phyloP scores from a whole-genome alignment of 805 yeast species.

The Candida nemodendra region DNA sequence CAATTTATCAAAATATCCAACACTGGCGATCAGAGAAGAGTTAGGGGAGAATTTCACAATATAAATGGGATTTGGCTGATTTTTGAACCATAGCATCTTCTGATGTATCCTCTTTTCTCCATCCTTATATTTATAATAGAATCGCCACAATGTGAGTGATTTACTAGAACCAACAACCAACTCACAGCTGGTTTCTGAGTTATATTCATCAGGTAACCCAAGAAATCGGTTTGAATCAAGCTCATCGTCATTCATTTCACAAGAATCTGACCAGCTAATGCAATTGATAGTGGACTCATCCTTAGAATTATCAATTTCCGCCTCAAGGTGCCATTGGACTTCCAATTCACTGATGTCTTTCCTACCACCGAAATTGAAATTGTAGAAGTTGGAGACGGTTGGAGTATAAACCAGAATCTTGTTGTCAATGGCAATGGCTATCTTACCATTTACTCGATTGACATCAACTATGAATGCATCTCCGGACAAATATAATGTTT shows the following conservation, averaged over 20 bases:
- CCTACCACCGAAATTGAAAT: constrained; percentile 34
- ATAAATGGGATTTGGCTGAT: constrained; percentile 62
- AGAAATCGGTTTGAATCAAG: constrained; percentile 26
- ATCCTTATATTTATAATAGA: constrained; percentile 30
- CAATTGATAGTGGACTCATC: constrained; percentile 30
- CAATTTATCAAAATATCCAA: constrained; percentile 59
- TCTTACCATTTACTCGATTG: constrained; percentile 56
- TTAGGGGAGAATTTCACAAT: constrained; percentile 62
- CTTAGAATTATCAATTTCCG: constrained; percentile 19
- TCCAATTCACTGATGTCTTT: constrained; percentile 31
- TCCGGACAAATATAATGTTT: constrained; percentile 67
- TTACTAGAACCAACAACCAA: constrained; percentile 56
- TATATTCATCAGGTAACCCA: constrained; percentile 34
- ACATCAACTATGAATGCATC: constrained; percentile 71
- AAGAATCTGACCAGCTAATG: constrained; percentile 36
- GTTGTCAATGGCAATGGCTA: constrained; percentile 51
- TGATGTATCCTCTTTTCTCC: constrained; percentile 20
- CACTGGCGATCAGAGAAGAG: constrained; percentile 62
- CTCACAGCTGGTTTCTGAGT: constrained; percentile 45
- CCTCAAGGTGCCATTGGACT: constrained; percentile 33
- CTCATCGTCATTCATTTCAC: constrained; percentile 30
- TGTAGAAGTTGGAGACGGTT: constrained; percentile 44
- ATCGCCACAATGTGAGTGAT: constrained; percentile 52
- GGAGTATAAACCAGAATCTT: constrained; percentile 56
- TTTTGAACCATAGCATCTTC: constrained; percentile 43